Conservation (phyloP, 2,329 filamentous ascomycete genomes). For the Raffaelea arxii region DNA sequence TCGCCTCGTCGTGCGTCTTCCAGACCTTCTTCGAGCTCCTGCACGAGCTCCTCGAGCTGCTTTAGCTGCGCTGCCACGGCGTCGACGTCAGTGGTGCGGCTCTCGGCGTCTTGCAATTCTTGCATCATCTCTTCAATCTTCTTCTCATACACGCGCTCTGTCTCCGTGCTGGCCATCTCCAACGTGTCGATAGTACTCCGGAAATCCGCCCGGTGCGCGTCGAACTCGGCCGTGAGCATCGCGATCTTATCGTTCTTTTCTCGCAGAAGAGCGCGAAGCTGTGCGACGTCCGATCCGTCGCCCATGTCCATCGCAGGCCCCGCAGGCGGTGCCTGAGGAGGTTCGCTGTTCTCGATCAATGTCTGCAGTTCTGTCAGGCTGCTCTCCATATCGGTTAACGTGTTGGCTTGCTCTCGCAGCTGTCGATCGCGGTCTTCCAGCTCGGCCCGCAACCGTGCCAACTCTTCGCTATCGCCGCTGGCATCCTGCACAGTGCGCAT, state of each 20-base stretch:
- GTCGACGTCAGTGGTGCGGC: slow-evolving; percentile 80
- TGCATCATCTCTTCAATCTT: slow-evolving; percentile 78
- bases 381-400: slow-evolving; percentile 80
- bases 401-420: slow-evolving; percentile 76
- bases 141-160: slow-evolving; percentile 89
- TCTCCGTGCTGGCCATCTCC: slow-evolving; percentile 91
- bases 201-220: slow-evolving; percentile 90
- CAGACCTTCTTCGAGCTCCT: slow-evolving; percentile 90
- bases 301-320: too few relatives aligned
- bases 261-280: slow-evolving; percentile 71
- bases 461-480: slow-evolving; percentile 41
- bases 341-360: slow-evolving; percentile 53
- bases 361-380: slow-evolving; percentile 68
- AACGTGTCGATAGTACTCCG: slow-evolving; percentile 93
- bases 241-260: slow-evolving; percentile 98
- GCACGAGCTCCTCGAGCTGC: slow-evolving; percentile 89
- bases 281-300: slow-evolving; percentile 47
- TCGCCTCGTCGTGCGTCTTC: slow-evolving; percentile 92
- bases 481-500: slow-evolving; percentile 31
- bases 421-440: slow-evolving; percentile 79
- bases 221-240: slow-evolving; percentile 87
- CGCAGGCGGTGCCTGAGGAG: too few relatives aligned
- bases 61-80: slow-evolving; percentile 85
- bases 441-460: slow-evolving; percentile 61
- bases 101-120: slow-evolving; percentile 74